Conservation (phyloP, 768 basidiomycete species). For the Jaapia argillacea region DNA sequence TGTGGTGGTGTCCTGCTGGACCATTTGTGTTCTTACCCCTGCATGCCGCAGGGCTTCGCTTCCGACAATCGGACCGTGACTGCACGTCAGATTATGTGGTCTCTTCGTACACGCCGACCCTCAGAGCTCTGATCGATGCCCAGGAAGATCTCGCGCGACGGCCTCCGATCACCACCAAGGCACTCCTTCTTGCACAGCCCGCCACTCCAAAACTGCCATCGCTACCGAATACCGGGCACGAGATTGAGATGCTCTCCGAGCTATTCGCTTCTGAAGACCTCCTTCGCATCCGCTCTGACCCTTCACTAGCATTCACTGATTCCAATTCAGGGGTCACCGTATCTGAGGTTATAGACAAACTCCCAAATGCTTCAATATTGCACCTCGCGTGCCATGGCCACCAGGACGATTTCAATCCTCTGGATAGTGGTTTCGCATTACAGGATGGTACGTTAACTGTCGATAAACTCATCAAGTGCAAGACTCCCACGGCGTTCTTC, state of each 20-base stretch:
- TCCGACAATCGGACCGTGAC: neutral
- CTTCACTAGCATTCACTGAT: neutral
- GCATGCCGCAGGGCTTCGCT: neutral
- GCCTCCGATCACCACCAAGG: neutral
- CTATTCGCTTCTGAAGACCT: neutral
- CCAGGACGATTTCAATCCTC: conserved; percentile 2
- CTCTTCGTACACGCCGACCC: neutral
- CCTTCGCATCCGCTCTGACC: neutral
- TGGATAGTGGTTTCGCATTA: conserved; percentile 4
- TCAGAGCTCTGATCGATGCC: neutral
- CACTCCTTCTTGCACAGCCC: neutral
- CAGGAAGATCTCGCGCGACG: neutral
- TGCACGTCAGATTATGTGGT: neutral
- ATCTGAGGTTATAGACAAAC: neutral
- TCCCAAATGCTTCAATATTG: neutral
- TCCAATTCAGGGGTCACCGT: neutral
- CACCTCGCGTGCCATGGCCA: conserved; percentile 5
- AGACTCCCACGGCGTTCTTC: conserved; percentile 2
- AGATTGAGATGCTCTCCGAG: neutral
- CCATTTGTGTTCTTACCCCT: neutral
- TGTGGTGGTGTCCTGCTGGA: neutral
- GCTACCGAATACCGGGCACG: neutral
- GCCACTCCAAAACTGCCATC: neutral
- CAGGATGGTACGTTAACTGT: neutral
- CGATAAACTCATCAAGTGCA: neutral